Evolutionary conservation across 768 basidiomycete species (phyloP), one percentile per base, ranked within the genome.

Genomic region (Kwoniella mangroviensis): DNA sequence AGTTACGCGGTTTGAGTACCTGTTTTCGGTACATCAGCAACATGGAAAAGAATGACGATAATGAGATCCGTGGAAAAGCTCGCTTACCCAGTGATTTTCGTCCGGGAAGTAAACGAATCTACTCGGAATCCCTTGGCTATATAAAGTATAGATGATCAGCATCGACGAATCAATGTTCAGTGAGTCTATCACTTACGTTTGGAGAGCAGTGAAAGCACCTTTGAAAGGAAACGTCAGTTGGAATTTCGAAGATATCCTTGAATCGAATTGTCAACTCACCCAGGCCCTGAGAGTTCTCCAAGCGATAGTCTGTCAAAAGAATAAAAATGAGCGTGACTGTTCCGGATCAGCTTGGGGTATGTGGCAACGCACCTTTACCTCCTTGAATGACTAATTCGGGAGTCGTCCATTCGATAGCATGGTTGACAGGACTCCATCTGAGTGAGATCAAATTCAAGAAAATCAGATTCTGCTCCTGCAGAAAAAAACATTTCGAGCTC

Each of bases 331-430:
- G 34, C 24, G n/a, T 40, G 49, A 60, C 49, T 3, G 21, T 34
- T 34, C 9, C 34, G 34, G 6, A 7, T 22, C 40, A 22, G 45
- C 24, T 3, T 13, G 60, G 26, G 51, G 3, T 22, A 56, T 34
- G 0, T 53, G 10, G 28, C 4, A 45, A 45, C 71, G 55, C 58
- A 76, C 75, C 81, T 69, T 91, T 93, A 73, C 91, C 91, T 22
- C 92, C 89, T 72, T 97, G 94, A 65, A 96, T 90, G 63, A 92
- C 83, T 21, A 97, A 83, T 81, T 92, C 88, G 6, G 94, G 94
- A 0, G 91, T 95, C 17, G 88, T 88, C 92, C 93, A 96, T 67
- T 91, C 91, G 69, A 86, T 78, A 6, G 94, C 92, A 75, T 88
- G 92, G 81, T 93, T 90, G 40, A 88, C 85, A 19, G 94, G 94